Evolutionary conservation across 2,329 filamentous ascomycete species (phyloP).

Genomic region (Colletotrichum kahawae): DNA sequence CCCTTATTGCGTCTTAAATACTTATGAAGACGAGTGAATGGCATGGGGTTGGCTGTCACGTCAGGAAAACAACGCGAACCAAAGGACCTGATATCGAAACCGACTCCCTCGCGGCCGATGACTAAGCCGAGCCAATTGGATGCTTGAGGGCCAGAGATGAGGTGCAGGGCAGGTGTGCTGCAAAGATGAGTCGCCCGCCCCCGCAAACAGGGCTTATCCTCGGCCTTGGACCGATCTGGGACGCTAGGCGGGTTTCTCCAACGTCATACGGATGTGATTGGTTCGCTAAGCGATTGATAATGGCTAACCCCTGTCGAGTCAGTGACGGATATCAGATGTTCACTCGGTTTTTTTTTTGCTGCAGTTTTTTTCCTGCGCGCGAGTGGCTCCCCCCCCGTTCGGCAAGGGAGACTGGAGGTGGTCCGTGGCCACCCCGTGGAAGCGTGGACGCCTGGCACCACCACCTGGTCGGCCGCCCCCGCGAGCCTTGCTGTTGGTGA

Average conservation of each 20-base stretch:
- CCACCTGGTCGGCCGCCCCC: not conserved
- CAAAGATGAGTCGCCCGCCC: slow-evolving; percentile 8
- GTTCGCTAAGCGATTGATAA: slow-evolving; percentile 29
- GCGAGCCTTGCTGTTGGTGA: not conserved
- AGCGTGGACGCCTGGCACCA: not conserved
- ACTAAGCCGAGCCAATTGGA: slow-evolving; percentile 9
- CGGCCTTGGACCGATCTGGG: slow-evolving; percentile 20
- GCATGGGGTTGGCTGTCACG: not conserved
- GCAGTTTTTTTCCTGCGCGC: not conserved
- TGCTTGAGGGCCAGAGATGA: not conserved
- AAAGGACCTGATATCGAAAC: not conserved
- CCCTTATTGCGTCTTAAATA: not conserved
- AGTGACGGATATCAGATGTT: slow-evolving; percentile 40
- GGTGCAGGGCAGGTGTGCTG: not conserved
- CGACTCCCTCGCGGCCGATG: not conserved
- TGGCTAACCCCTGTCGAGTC: slow-evolving; percentile 34
- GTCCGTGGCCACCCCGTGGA: not conserved
- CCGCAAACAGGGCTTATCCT: slow-evolving; percentile 22
- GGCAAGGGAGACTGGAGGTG: not conserved
- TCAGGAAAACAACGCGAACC: rapidly evolving
- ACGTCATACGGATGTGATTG: slow-evolving; percentile 41
- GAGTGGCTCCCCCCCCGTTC: not conserved
- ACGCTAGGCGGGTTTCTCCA: slow-evolving; percentile 29
- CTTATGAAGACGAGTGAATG: not conserved
- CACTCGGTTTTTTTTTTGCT: slow-evolving; percentile 20